Conservation (phyloP, 495 filamentous ascomycete species). For the Xylaria longipes region DNA sequence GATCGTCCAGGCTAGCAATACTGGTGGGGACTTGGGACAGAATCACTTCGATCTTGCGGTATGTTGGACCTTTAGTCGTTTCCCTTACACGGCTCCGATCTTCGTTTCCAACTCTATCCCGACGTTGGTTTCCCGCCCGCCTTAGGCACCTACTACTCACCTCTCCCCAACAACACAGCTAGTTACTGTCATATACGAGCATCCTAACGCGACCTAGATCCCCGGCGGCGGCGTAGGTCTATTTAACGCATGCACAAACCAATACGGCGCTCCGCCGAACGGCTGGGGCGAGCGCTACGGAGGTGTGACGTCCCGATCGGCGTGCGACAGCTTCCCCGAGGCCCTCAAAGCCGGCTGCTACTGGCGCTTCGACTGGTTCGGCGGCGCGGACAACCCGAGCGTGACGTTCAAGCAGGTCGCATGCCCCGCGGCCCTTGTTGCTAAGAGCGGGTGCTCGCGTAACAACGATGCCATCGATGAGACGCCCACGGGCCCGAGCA, state of each 20-base stretch:
- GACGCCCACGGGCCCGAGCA: conserved; percentile 40
- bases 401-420: conserved; percentile 63
- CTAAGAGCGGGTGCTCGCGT: conserved; percentile 53
- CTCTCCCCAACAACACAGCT: neutral
- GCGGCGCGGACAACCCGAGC: conserved; percentile 64
- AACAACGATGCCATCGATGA: conserved; percentile 44
- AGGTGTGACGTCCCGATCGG: conserved; percentile 57
- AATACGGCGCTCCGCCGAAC: conserved; percentile 64
- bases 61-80: conserved; percentile 24
- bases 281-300: conserved; percentile 71
- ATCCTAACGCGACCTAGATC: conserved; percentile 46
- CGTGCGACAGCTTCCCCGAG: conserved; percentile 62
- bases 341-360: conserved; percentile 67
- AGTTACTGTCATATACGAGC: neutral
- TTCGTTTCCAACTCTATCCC: neutral
- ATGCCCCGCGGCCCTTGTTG: conserved; percentile 65
- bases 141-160: neutral
- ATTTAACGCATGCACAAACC: conserved; percentile 67
- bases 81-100: neutral
- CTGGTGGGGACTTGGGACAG: conserved; percentile 61
- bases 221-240: conserved; percentile 71
- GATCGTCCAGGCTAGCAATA: conserved; percentile 74
- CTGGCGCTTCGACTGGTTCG: conserved; percentile 74
- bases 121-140: neutral
- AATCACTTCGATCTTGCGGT: conserved; percentile 70